These are phyloP conservation scores for Simplicillium sp. DNA, from an alignment of 2,329 filamentous ascomycete species.

Conservation along the genomic window DNA sequence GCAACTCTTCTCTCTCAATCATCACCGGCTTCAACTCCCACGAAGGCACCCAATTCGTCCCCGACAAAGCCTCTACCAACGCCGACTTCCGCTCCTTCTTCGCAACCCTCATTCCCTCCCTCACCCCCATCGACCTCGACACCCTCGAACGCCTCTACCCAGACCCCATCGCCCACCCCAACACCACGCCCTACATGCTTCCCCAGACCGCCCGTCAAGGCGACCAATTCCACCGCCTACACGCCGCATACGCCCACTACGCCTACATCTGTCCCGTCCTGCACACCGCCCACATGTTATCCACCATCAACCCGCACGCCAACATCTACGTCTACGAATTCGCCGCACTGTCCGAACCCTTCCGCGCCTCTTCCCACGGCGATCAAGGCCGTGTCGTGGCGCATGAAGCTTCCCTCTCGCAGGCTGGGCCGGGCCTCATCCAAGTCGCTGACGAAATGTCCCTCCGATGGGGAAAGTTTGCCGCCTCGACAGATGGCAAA, in stretches of 20 bases:
- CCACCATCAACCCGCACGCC: background rate
- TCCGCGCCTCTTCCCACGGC: slow-evolving; percentile 34
- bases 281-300: slow-evolving; percentile 32
- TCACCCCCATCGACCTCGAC: slow-evolving; percentile 41
- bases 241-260: slow-evolving; percentile 54
- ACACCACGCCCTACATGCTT: slow-evolving; percentile 23
- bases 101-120: slow-evolving; percentile 46
- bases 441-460: slow-evolving; percentile 31
- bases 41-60: slow-evolving; percentile 58
- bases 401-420: slow-evolving; percentile 28
- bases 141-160: slow-evolving; percentile 53
- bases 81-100: slow-evolving; percentile 53
- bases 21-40: slow-evolving; percentile 64
- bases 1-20: slow-evolving; percentile 31
- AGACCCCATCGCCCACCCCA: slow-evolving; percentile 34
- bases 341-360: slow-evolving; percentile 3
- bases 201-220: slow-evolving; percentile 27
- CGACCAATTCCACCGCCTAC: slow-evolving; percentile 45
- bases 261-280: slow-evolving; percentile 56
- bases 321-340: background rate
- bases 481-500: slow-evolving; percentile 17
- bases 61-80: slow-evolving; percentile 32
- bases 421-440: slow-evolving; percentile 23
- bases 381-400: slow-evolving; percentile 33
- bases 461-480: slow-evolving; percentile 27